A percentile compares a stretch with the other conserved stretches of the same genome.
Evolutionary conservation across 495 filamentous ascomycete species (phyloP).

Genomic region (Penicillium psychrofluorescens): DNA sequence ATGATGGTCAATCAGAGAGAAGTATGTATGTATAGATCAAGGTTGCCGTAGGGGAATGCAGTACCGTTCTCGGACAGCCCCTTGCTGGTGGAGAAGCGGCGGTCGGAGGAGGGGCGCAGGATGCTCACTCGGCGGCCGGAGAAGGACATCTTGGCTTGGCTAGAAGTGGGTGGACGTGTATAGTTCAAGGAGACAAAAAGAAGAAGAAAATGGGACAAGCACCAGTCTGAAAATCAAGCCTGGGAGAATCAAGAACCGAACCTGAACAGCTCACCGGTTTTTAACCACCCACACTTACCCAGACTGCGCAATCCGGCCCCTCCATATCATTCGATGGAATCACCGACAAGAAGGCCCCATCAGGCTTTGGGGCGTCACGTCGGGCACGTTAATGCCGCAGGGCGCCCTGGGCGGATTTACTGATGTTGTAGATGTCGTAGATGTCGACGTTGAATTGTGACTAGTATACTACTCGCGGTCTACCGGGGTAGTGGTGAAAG

Average conservation of each 20-base stretch:
- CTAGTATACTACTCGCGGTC: too few relatives aligned
- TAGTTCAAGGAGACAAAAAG: not conserved
- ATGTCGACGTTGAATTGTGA: too few relatives aligned
- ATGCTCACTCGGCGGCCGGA: slow-evolving; percentile 43
- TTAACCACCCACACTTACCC: too few relatives aligned
- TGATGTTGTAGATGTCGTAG: too few relatives aligned
- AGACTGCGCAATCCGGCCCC: too few relatives aligned
- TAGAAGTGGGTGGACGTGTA: not conserved
- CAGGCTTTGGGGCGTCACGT: too few relatives aligned
- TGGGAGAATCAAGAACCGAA: too few relatives aligned
- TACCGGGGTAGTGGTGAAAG: too few relatives aligned
- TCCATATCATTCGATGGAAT: slow-evolving; percentile 17
- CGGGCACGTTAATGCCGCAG: slow-evolving; percentile 3
- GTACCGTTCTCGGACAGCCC: slow-evolving; percentile 38
- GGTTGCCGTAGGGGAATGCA: not conserved
- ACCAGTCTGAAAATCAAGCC: too few relatives aligned
- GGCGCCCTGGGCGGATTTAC: too few relatives aligned
- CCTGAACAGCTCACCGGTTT: too few relatives aligned
- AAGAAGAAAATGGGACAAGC: not conserved
- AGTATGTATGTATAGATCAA: not conserved
- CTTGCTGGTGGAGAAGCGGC: slow-evolving; percentile 32
- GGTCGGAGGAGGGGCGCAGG: slow-evolving; percentile 30
- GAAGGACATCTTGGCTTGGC: slow-evolving; percentile 39
- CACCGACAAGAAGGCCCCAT: slow-evolving; percentile 8
- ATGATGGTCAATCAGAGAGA: not conserved